Conservation (phyloP, 129 eudicot species). For the Pulicaria dysenterica region DNA sequence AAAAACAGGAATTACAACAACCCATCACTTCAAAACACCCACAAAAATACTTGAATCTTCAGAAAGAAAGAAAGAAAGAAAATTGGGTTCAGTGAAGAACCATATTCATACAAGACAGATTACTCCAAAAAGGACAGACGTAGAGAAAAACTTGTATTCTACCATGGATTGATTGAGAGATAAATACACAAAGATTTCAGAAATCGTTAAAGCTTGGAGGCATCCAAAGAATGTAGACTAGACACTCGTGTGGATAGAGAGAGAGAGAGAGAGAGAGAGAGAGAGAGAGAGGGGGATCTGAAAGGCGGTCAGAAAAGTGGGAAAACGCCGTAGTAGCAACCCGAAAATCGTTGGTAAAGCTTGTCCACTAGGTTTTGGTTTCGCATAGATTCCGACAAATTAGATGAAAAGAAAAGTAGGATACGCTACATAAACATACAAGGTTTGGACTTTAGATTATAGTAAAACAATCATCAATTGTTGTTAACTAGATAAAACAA, state of each 20-base stretch:
- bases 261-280: slow-evolving; percentile 3
- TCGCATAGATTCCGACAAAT: not conserved
- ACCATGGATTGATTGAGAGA: not conserved
- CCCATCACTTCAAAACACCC: slow-evolving; percentile 46
- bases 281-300: slow-evolving; percentile 12
- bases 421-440: no score
- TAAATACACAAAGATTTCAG: slow-evolving; percentile 18
- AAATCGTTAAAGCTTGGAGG: slow-evolving; percentile 25
- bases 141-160: not conserved
- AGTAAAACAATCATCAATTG: no score
- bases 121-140: not conserved
- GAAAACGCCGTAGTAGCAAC: not conserved
- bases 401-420: not conserved
- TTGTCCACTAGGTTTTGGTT: slow-evolving; percentile 6
- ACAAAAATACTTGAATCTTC: slow-evolving; percentile 31
- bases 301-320: slow-evolving; percentile 33
- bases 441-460: no score
- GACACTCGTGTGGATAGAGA: slow-evolving; percentile 36
- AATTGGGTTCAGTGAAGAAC: slow-evolving; percentile 28
- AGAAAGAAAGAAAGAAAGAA: not conserved
- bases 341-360: not conserved
- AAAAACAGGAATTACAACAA: slow-evolving; percentile 48
- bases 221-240: slow-evolving; percentile 7
- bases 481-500: no score
- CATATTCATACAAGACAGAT: slow-evolving; percentile 23